Conservation (phyloP, 2,329 filamentous ascomycete species). For the Cladosporium sp. region DNA sequence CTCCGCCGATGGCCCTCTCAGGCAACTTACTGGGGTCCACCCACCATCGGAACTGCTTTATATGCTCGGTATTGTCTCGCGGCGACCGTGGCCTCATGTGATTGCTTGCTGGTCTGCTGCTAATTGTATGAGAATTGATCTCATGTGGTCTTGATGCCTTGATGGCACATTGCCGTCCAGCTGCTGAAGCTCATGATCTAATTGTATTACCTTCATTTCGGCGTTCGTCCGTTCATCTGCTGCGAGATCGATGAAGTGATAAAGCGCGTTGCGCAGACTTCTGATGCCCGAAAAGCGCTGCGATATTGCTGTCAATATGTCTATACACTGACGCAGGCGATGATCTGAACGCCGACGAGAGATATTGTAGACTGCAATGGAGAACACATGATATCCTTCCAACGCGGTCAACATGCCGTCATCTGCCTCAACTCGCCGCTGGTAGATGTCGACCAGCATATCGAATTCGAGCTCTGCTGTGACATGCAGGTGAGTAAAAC, state of each 20-base stretch:
- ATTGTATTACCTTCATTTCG: background rate
- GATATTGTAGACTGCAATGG: slow-evolving; percentile 2
- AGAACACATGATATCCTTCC: background rate
- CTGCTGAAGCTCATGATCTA: background rate
- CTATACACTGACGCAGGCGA: background rate
- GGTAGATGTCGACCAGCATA: background rate
- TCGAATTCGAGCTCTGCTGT: slow-evolving; percentile 4
- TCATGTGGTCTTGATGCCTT: background rate
- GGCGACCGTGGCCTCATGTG: background rate
- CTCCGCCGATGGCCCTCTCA: background rate
- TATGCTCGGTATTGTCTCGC: background rate
- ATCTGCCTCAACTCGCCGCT: background rate
- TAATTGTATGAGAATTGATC: background rate
- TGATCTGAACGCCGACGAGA: background rate
- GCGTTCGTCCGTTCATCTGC: background rate
- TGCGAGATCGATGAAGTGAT: background rate
- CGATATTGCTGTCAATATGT: background rate
- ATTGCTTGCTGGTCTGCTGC: background rate
- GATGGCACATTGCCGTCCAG: background rate
- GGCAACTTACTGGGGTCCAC: background rate
- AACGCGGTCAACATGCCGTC: background rate
- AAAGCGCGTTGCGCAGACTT: background rate
- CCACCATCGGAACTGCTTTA: background rate
- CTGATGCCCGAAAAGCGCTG: slow-evolving; percentile 9
- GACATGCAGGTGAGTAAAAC: background rate